Percentiles rank a stretch among this genome's conserved stretches.
Evolutionary conservation across 352 stramenopile genomes (phyloP).

Genomic region (Phytophthora brassicae): DNA sequence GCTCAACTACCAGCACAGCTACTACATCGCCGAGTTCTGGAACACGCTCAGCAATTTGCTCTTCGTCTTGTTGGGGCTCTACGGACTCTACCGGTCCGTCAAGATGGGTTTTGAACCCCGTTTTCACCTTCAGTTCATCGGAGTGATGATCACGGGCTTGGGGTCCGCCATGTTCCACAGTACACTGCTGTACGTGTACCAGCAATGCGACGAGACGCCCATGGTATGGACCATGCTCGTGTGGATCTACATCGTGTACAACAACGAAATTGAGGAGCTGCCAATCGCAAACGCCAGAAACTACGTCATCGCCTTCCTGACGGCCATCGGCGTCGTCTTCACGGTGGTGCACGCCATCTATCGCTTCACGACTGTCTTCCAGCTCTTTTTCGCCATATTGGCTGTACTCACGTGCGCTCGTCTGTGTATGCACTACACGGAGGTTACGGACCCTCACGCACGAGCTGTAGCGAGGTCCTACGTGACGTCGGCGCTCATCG

Average conservation of each 20-base stretch:
- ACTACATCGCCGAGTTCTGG: slow-evolving; percentile 88
- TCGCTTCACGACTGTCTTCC: slow-evolving; percentile 77
- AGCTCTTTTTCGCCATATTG: slow-evolving; percentile 73
- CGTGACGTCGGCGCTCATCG: slow-evolving; percentile 62
- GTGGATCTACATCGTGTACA: slow-evolving; percentile 86
- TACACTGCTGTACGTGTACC: slow-evolving; percentile 80
- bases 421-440: slow-evolving; percentile 60
- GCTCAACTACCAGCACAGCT: slow-evolving; percentile 76
- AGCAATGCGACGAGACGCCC: slow-evolving; percentile 85
- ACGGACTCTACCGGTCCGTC: slow-evolving; percentile 63
- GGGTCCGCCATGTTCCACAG: slow-evolving; percentile 87
- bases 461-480: slow-evolving; percentile 64
- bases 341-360: slow-evolving; percentile 74
- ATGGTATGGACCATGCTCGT: slow-evolving; percentile 84
- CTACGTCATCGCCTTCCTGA: slow-evolving; percentile 51
- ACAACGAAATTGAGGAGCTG: slow-evolving; percentile 62
- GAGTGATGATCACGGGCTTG: slow-evolving; percentile 78
- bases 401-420: slow-evolving; percentile 49
- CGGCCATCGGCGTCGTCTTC: slow-evolving; percentile 60
- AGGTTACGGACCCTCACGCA: slow-evolving; percentile 52
- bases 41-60: slow-evolving; percentile 85
- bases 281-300: slow-evolving; percentile 40
- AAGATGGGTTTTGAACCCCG: slow-evolving; percentile 72
- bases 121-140: slow-evolving; percentile 76
- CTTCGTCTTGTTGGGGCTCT: slow-evolving; percentile 76